Conservation (phyloP, 2,329 filamentous ascomycete species). For the Diaporthe citrichinensis region DNA sequence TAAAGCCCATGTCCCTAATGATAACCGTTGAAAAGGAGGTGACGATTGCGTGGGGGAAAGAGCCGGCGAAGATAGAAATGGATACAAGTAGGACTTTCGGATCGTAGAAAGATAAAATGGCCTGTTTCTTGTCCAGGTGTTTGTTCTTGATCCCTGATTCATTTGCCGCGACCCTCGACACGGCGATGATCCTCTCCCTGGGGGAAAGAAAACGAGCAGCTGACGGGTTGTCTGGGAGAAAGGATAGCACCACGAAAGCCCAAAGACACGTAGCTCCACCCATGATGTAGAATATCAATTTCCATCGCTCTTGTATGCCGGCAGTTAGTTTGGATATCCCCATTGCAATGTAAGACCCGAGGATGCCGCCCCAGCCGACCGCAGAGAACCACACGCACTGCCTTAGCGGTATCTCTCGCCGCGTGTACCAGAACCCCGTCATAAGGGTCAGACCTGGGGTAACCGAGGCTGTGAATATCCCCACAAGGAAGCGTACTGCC, state of each 20-base stretch:
- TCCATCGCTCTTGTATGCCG: background rate
- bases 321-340: background rate
- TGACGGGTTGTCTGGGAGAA: conserved; percentile 17
- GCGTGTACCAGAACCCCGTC: conserved; percentile 11
- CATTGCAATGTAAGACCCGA: conserved; percentile 9
- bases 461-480: background rate
- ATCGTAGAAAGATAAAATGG: background rate
- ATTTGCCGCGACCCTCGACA: background rate
- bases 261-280: background rate
- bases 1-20: conserved; percentile 12
- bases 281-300: conserved; percentile 6
- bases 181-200: background rate
- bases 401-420: background rate
- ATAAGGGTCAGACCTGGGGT: background rate
- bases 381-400: conserved; percentile 2
- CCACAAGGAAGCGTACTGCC: background rate
- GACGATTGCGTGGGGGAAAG: background rate
- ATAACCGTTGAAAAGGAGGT: conserved; percentile 20
- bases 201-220: background rate
- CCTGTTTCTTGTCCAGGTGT: conserved; percentile 6
- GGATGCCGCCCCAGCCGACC: background rate
- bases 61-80: background rate
- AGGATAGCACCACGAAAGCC: background rate
- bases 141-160: conserved; percentile 22
- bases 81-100: conserved; percentile 8